These are phyloP conservation scores for Thelonectria rubi DNA, from an alignment of 2,329 filamentous ascomycete species.

Conservation along the genomic window DNA sequence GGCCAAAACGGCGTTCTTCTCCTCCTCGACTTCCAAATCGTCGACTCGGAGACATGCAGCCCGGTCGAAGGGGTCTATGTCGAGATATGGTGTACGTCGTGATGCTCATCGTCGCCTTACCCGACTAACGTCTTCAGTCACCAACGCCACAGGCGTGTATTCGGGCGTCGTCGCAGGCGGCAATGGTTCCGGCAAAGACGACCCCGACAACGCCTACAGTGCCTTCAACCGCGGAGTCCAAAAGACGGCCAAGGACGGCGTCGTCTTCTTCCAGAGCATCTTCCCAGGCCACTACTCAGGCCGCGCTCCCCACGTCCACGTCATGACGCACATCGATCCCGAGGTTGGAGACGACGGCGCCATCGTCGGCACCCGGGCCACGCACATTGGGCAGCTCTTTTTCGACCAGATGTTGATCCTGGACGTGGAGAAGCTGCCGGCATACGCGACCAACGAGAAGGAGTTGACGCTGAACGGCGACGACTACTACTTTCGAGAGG, in stretches of 20 bases:
- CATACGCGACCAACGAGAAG: constrained; percentile 55
- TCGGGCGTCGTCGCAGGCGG: constrained; percentile 46
- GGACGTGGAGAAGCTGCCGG: constrained; percentile 54
- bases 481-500: constrained; percentile 46
- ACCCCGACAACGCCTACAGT: constrained; percentile 40
- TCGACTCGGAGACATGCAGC: constrained; percentile 13
- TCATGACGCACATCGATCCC: constrained; percentile 40
- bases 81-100: constrained; percentile 19
- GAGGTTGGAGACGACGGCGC: constrained; percentile 57
- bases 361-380: constrained; percentile 54
- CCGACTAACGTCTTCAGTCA: not conserved
- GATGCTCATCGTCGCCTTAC: not conserved
- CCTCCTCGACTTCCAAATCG: constrained; percentile 19
- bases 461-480: constrained; percentile 56
- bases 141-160: constrained; percentile 50
- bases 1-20: constrained; percentile 5
- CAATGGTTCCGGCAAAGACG: constrained; percentile 43
- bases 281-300: constrained; percentile 50
- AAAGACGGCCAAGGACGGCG: constrained; percentile 45
- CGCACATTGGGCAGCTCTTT: constrained; percentile 67
- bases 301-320: constrained; percentile 49
- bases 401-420: constrained; percentile 63
- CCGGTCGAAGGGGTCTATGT: constrained; percentile 19
- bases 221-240: constrained; percentile 48
- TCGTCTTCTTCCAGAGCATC: constrained; percentile 46